Conservation (phyloP, 345 rosid species). For the Viola odorata region DNA sequence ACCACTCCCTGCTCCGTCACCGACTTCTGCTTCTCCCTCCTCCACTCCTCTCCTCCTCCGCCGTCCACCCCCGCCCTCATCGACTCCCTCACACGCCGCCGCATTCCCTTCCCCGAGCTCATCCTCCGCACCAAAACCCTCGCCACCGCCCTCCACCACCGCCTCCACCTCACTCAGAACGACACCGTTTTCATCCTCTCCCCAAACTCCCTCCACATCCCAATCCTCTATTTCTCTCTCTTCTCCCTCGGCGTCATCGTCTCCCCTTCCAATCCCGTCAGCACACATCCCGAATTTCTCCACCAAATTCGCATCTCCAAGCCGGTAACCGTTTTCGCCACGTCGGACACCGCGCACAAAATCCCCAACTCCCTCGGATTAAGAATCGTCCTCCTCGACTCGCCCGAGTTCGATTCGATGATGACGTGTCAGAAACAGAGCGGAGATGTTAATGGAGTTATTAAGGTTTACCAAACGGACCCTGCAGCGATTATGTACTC, state of each 20-base stretch:
- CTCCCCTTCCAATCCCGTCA: conserved; percentile 46
- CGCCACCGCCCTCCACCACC: conserved; percentile 26
- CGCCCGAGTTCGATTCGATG: conserved; percentile 41
- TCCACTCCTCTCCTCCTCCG: conserved; percentile 31
- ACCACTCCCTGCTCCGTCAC: too few species aligned
- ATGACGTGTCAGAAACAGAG: conserved; percentile 11
- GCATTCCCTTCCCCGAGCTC: conserved; percentile 36
- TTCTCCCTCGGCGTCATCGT: conserved; percentile 47
- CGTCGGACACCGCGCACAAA: conserved; percentile 29
- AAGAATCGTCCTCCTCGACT: conserved; percentile 31
- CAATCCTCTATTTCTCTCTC: conserved; percentile 48
- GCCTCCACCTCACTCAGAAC: conserved; percentile 29
- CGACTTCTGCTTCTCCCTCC: too few species aligned
- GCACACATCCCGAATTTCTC: conserved; percentile 34
- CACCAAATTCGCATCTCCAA: conserved; percentile 39
- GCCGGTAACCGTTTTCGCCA: conserved; percentile 47
- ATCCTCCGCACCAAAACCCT: conserved; percentile 25
- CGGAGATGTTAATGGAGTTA: background rate
- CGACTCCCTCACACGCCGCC: conserved; percentile 35
- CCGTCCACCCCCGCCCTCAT: conserved; percentile 27
- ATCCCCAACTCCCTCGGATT: conserved; percentile 26
- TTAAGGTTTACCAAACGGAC: conserved; percentile 34
- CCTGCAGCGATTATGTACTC: conserved; percentile 57
- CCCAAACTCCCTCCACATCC: conserved; percentile 40
- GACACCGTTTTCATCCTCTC: conserved; percentile 43